Evolutionary conservation across 805 yeast species (phyloP), one percentile per base, ranked within the genome.

Genomic region (Metschnikowia lachancei): DNA sequence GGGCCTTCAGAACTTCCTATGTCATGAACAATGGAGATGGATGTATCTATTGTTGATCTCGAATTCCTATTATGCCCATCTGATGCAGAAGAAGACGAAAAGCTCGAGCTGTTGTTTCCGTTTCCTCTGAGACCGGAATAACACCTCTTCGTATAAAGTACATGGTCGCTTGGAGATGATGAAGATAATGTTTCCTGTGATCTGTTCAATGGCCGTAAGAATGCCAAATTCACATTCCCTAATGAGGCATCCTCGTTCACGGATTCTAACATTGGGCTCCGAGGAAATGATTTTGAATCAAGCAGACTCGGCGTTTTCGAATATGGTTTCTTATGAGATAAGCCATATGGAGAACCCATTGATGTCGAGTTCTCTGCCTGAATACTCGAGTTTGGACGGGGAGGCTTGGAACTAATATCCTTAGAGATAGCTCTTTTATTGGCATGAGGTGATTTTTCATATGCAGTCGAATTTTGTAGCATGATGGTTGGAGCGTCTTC

Each of bases 141-240:
- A 11, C 33, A 30, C 17, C 14, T 14, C 33, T 14, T 30, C 4
- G 7, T 11, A 9, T 30, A 30, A 30, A 30, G 17, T 14, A 30
- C 33, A 13, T 30, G 16, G 10, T 31, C 32, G 14, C 30, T 22
- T 19, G 11, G 14, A 6, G 45, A n/a, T 11, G 30, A 17, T 9
- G 67, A 53, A 2, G 65, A 59, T 6, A 67, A 49, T 1, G 71
- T 67, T 8, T 56, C 63, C n/a, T 56, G 57, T 13, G 74, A 68
- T 24, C 70, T 44, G 36, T 55, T 57, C 46, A 65, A 51, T 8
- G 74, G 74, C 40, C 55, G 58, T 33, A 69, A 56, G 43, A 57
- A 61, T 43, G 58, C 65, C 28, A 57, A 45, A 38, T 54, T 51
- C 33, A 50, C 46, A 30, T 52, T 52, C 11, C 46, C 45, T 17